Evolutionary conservation across 1,139 yeast genomes (phyloP).

Genomic region (Hyphopichia khmerensis): DNA sequence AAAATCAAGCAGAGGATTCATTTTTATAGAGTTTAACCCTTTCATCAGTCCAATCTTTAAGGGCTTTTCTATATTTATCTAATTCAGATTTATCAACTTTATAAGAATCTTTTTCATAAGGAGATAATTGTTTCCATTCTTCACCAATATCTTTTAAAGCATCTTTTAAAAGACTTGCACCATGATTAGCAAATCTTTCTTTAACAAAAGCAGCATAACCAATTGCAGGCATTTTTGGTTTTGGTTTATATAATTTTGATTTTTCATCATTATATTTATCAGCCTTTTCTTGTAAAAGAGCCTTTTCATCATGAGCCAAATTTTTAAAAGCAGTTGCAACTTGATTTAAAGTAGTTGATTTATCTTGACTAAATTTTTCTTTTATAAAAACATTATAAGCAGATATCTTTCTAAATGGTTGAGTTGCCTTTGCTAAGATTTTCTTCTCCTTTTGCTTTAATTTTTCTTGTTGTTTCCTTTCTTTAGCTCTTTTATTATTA

Average conservation of each 20-base stretch:
- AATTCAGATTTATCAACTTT: slow-evolving; percentile 17
- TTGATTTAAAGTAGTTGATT: slow-evolving; percentile 9
- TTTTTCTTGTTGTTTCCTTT: slow-evolving; percentile 10
- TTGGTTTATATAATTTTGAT: slow-evolving; percentile 26
- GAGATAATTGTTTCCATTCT: slow-evolving; percentile 31
- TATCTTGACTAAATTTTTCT: slow-evolving; percentile 11
- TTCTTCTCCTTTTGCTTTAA: slow-evolving; percentile 12
- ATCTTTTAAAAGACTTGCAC: slow-evolving; percentile 21
- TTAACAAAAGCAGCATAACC: slow-evolving; percentile 33
- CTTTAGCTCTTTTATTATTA: slow-evolving; percentile 6
- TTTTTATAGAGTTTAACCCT: slow-evolving; percentile 23
- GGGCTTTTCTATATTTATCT: slow-evolving; percentile 18
- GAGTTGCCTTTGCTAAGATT: slow-evolving; percentile 24
- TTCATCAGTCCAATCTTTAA: slow-evolving; percentile 27
- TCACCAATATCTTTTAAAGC: slow-evolving; percentile 23
- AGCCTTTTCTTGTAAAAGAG: slow-evolving; percentile 21
- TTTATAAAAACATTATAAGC: slow-evolving; percentile 31
- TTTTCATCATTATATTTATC: slow-evolving; percentile 27
- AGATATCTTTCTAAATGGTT: slow-evolving; percentile 24
- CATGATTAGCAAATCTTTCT: slow-evolving; percentile 16
- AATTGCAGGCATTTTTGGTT: slow-evolving; percentile 33
- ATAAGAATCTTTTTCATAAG: slow-evolving; percentile 29
- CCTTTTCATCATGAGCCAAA: slow-evolving; percentile 28
- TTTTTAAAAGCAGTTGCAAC: slow-evolving; percentile 21
- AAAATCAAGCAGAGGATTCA: neutral